phyloP scores from a whole-genome alignment of 1,284 basidiomycete genomes.

The Ceratorhiza oryzae-sativae region DNA sequence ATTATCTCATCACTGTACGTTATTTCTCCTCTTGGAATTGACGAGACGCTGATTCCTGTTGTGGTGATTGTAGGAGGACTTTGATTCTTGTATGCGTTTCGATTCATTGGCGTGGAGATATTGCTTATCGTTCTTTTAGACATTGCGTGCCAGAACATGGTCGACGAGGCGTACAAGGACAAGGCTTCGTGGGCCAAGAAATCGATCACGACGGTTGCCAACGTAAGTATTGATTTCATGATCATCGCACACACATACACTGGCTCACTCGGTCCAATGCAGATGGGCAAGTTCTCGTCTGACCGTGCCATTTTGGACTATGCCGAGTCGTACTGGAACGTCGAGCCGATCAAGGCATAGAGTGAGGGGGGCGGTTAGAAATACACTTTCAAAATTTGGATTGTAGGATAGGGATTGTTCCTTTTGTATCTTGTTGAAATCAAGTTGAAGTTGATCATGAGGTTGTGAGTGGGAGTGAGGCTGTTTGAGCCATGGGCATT shows the following conservation, averaged over 20 bases:
- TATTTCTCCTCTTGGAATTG: background rate
- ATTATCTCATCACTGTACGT: conserved; percentile 70
- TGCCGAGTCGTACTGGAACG: conserved; percentile 80
- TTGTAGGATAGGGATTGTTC: too few species aligned
- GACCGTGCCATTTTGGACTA: conserved; percentile 91
- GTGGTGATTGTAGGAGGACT: conserved; percentile 66
- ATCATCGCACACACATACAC: too few species aligned
- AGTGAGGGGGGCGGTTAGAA: background rate
- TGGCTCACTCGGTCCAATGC: conserved; percentile 3
- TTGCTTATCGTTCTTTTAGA: conserved; percentile 55
- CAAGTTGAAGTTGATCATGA: too few species aligned
- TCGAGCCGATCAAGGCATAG: conserved; percentile 54
- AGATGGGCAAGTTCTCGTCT: conserved; percentile 96
- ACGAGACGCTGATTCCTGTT: background rate
- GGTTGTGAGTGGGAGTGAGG: too few species aligned
- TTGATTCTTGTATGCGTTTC: conserved; percentile 75
- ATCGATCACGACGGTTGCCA: conserved; percentile 82
- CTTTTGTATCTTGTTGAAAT: too few species aligned
- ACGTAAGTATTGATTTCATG: conserved; percentile 53
- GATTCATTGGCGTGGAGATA: conserved; percentile 8
- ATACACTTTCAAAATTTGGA: too few species aligned
- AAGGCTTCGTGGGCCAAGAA: conserved; percentile 86
- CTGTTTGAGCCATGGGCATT: too few species aligned
- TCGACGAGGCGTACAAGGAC: conserved; percentile 80
- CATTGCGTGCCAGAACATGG: conserved; percentile 80